Conservation (phyloP, 345 rosid genomes). For the Tarenaya hassleriana region DNA sequence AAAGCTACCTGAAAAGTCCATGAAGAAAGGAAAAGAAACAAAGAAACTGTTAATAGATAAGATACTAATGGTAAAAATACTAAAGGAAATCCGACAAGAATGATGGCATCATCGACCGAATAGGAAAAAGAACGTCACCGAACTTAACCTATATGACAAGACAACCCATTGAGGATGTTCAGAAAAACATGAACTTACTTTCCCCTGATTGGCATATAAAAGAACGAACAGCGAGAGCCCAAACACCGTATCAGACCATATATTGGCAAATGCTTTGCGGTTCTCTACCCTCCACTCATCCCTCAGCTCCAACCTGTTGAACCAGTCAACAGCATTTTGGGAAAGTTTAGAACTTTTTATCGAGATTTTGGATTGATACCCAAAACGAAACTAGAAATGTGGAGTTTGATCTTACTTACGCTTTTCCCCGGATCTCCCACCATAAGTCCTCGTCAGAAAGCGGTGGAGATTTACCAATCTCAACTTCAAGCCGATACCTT, state of each 20-base stretch:
- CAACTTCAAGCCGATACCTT: conserved; percentile 73
- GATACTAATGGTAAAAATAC: too few species aligned
- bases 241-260: conserved; percentile 90
- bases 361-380: conserved; percentile 8
- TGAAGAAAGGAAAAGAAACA: not conserved
- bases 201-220: conserved; percentile 75
- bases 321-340: too few species aligned
- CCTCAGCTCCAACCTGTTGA: conserved; percentile 72
- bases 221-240: conserved; percentile 75
- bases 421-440: conserved; percentile 87
- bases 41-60: not conserved
- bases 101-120: too few species aligned
- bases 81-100: too few species aligned
- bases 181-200: conserved; percentile 41
- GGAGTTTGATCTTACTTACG: conserved; percentile 51
- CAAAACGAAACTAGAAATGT: conserved; percentile 6
- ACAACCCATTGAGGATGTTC: not conserved
- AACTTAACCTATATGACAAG: too few species aligned
- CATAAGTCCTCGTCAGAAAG: conserved; percentile 87
- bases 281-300: conserved; percentile 89
- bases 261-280: conserved; percentile 85
- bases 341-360: too few species aligned
- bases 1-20: conserved; percentile 65
- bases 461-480: conserved; percentile 93
- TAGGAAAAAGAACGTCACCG: too few species aligned